phyloP scores from a whole-genome alignment of 257 asterid genomes.

The Lycium barbarum region DNA sequence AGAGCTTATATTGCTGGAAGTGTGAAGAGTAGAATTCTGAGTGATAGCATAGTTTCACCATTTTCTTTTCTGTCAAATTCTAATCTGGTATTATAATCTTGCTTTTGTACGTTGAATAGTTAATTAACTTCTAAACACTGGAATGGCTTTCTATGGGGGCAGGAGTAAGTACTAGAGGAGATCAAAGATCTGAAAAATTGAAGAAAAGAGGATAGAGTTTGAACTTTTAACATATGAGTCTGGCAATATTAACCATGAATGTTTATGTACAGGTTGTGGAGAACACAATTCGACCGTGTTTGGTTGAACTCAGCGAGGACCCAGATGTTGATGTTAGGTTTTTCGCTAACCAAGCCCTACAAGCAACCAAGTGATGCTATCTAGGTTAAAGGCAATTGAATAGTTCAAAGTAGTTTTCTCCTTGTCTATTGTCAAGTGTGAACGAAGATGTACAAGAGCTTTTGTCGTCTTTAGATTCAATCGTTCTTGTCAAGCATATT shows the following conservation, averaged over 20 bases:
- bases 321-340: slow-evolving; percentile 94
- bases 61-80: not conserved
- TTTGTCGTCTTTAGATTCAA: slow-evolving; percentile 11
- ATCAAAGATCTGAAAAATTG: not conserved
- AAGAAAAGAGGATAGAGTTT: not conserved
- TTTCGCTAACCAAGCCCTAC: slow-evolving; percentile 85
- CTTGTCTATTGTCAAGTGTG: slow-evolving; percentile 5
- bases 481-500: slow-evolving; percentile 13
- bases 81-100: not conserved
- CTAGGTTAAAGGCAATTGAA: slow-evolving; percentile 52
- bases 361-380: slow-evolving; percentile 72
- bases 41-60: slow-evolving; percentile 8
- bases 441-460: slow-evolving; percentile 13
- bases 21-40: not conserved
- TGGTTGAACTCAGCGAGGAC: slow-evolving; percentile 88
- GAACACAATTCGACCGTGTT: slow-evolving; percentile 71
- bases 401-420: slow-evolving; percentile 30
- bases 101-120: not conserved
- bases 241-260: not conserved
- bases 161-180: not conserved
- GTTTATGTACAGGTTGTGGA: slow-evolving; percentile 71
- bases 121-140: not conserved
- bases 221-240: not conserved
- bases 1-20: not conserved
- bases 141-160: not conserved